Conservation (phyloP, 148 eudicot species). For the Cornus controversa region DNA sequence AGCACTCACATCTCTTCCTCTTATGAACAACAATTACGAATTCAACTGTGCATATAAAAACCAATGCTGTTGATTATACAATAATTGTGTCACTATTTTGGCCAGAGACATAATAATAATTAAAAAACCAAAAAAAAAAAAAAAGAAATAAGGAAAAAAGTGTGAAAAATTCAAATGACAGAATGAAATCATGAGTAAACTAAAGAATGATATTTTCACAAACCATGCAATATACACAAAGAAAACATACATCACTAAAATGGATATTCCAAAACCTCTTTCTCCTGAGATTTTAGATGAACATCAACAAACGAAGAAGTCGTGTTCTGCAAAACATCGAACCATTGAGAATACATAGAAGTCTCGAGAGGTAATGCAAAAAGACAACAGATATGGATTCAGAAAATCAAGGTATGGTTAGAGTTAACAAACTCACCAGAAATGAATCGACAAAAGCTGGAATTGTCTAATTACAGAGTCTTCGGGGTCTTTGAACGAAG, state of each 20-base stretch:
- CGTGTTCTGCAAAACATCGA: not conserved
- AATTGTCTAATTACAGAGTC: not conserved
- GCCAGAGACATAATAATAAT: too few relatives aligned
- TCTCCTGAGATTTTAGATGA: constrained; percentile 24
- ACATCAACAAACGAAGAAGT: constrained; percentile 24
- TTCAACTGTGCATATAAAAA: too few relatives aligned
- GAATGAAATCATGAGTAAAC: not conserved
- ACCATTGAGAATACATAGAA: not conserved
- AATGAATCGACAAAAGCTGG: not conserved
- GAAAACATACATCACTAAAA: constrained; percentile 1
- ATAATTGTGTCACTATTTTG: too few relatives aligned
- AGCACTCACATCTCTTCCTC: too few relatives aligned
- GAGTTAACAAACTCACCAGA: not conserved
- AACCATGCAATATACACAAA: not conserved
- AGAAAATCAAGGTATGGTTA: not conserved
- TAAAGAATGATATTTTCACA: not conserved
- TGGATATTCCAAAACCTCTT: not conserved
- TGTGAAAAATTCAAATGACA: not conserved
- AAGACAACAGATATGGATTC: not conserved
- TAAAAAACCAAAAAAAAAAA: too few relatives aligned
- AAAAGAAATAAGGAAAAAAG: not conserved
- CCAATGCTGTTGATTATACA: too few relatives aligned
- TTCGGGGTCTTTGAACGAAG: not conserved
- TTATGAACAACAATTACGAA: too few relatives aligned
- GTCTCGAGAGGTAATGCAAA: too few relatives aligned